phyloP scores from a whole-genome alignment of 306 rosid genomes.

The Pachyrhizus erosus region DNA sequence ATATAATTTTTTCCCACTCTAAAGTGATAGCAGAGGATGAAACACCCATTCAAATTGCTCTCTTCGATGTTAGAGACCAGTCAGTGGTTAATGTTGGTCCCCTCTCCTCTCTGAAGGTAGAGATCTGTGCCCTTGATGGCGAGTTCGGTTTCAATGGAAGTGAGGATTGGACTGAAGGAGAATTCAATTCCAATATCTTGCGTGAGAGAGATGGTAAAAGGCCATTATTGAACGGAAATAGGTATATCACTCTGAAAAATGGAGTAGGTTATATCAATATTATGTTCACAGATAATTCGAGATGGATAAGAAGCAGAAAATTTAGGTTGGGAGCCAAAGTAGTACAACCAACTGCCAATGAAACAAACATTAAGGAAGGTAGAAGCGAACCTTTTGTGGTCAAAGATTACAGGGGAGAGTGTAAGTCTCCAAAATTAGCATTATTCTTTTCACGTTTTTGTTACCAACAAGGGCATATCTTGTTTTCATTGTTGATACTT shows the following conservation, averaged over 20 bases:
- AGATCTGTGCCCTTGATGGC: slow-evolving; percentile 48
- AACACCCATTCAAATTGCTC: slow-evolving; percentile 33
- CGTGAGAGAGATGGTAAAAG: slow-evolving; percentile 10
- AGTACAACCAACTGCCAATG: neutral
- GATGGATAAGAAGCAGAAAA: slow-evolving; percentile 11
- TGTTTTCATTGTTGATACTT: neutral
- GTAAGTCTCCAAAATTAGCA: neutral
- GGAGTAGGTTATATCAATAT: slow-evolving; percentile 1
- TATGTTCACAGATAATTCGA: slow-evolving; percentile 10
- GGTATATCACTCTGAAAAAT: slow-evolving; percentile 21
- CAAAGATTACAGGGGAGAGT: slow-evolving; percentile 28
- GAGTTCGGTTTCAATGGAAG: slow-evolving; percentile 45
- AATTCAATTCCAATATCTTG: slow-evolving; percentile 20
- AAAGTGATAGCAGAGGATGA: slow-evolving; percentile 22
- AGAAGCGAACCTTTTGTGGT: slow-evolving; percentile 39
- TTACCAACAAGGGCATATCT: neutral
- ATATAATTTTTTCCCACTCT: slow-evolving; percentile 43
- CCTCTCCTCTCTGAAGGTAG: slow-evolving; percentile 48
- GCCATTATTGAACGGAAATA: slow-evolving; percentile 28
- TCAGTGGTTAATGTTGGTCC: slow-evolving; percentile 46
- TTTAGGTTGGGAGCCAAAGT: slow-evolving; percentile 58
- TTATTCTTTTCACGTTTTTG: neutral
- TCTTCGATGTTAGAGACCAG: slow-evolving; percentile 43
- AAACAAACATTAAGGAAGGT: slow-evolving; percentile 54
- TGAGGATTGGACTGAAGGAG: slow-evolving; percentile 50